Evolutionary conservation across 2,329 filamentous ascomycete species (phyloP).

Genomic region (Cytospora piceicola): DNA sequence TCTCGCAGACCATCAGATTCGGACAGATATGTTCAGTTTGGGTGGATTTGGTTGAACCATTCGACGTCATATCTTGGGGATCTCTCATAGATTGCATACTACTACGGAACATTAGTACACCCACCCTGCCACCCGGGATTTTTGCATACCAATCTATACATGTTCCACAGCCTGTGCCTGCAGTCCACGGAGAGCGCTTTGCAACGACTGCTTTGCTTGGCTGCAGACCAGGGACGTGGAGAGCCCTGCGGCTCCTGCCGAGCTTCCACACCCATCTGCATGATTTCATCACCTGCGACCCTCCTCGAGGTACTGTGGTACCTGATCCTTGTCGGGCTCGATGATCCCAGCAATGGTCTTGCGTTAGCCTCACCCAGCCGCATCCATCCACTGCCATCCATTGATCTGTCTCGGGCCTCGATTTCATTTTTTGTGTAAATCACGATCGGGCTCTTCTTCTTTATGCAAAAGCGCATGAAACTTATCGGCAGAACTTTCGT

Average conservation of each 20-base stretch:
- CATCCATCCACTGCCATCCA: neutral
- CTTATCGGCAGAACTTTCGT: constrained; percentile 23
- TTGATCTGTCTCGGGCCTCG: neutral
- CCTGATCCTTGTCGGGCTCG: constrained; percentile 5
- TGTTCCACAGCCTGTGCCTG: neutral
- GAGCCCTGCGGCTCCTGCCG: constrained; percentile 23
- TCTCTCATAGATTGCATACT: too few relatives aligned
- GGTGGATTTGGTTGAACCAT: neutral
- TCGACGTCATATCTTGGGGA: neutral
- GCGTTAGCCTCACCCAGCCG: constrained; percentile 2
- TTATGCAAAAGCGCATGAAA: constrained; percentile 9
- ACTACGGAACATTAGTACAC: neutral
- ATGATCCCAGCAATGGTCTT: constrained; percentile 12
- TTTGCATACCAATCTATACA: neutral
- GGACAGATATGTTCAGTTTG: neutral
- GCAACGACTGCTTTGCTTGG: neutral
- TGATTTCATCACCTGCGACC: constrained; percentile 15
- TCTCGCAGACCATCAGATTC: neutral
- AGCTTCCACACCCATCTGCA: constrained; percentile 20
- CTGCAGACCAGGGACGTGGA: constrained; percentile 12
- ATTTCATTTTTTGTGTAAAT: neutral
- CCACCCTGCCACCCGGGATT: constrained; percentile 3
- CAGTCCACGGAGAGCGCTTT: neutral
- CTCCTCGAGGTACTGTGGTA: constrained; percentile 1
- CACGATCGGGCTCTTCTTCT: neutral